Base-by-base conservation (phyloP, 148 eudicot species). In the Cornus suecica region DNA sequence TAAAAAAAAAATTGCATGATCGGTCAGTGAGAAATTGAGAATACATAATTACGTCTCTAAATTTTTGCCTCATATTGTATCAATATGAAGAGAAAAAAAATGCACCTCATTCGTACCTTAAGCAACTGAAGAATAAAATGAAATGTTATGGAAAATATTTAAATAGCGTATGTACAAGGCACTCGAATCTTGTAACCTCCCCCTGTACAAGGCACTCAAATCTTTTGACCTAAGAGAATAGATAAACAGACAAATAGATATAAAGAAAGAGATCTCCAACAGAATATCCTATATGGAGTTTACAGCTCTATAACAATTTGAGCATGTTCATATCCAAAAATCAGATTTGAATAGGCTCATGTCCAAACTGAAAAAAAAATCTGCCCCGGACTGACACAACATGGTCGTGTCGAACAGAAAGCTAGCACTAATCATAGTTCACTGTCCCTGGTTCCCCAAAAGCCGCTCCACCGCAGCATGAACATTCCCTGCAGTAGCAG, bases 381-480 rank as follows among this genome's bases (percentile, higher is more conserved):
- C 10, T 24, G 25, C 26, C 41, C 31, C 69, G 10, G 28, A 18
- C 26, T 24, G 75, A 72, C 75, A 72, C 75, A 31, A 61, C 23
- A 30, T 72, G 15, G 99, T 4, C 90, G 6, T 27, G 2, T 34
- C n/a, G 62, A 74, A 30, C 28, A 45, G 78, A 24, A 30, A 18
- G 32, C n/a, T 42, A 45, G 60, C 69, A 28, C 27, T 14, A 68
- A 67, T 62, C 13, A 16, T 18, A 65, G 65, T 48, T 34, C 78
- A 92, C 81, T 86, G 93, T 75, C 94, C 94, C 69, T 77, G 88
- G 79, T 85, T 91, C 54, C 91, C 92, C 84, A 95, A 76, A 69
- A 95, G 97, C 30, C 91, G 86, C 86, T 91, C 99, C 31, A 95
- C 97, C 5, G 99, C 99, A 60, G 94, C 97, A 70, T 92, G 90